Evolutionary conservation across 306 rosid genomes (phyloP).

Genomic region (Pueraria montana): DNA sequence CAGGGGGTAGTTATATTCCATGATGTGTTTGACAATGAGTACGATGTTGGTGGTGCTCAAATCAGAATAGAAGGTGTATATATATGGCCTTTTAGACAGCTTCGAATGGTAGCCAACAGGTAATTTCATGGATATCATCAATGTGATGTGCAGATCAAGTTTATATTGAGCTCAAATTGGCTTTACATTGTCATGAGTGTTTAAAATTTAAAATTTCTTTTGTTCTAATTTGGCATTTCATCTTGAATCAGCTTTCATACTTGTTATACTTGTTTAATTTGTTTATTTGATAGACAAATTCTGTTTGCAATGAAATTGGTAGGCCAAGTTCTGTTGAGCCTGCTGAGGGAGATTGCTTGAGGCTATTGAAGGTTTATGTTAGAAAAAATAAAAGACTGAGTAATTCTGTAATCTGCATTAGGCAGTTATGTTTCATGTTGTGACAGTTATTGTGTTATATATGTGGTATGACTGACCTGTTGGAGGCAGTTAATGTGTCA

Average conservation of each 20-base stretch:
- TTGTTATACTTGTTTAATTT: conserved; percentile 12
- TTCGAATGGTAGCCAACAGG: conserved; percentile 95
- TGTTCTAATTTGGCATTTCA: conserved; percentile 13
- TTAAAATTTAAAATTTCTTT: conserved; percentile 23
- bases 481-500: conserved; percentile 11
- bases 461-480: conserved; percentile 10
- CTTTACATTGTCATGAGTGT: neutral
- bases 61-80: conserved; percentile 95
- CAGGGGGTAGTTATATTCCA: conserved; percentile 88
- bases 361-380: neutral
- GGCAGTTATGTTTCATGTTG: neutral
- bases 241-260: conserved; percentile 35
- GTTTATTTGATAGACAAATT: conserved; percentile 34
- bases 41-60: conserved; percentile 81
- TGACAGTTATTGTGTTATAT: neutral
- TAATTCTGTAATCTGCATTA: neutral
- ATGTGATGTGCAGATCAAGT: conserved; percentile 30
- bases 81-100: conserved; percentile 99
- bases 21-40: conserved; percentile 79
- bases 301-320: conserved; percentile 33
- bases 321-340: neutral
- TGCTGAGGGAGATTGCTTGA: neutral
- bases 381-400: neutral
- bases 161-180: conserved; percentile 31
- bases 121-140: conserved; percentile 46